Percentiles rank a stretch among this genome's conserved stretches.
These are phyloP conservation scores for Rhododendron ovatum DNA, from an alignment of 148 eudicot species.

Conservation along the genomic window DNA sequence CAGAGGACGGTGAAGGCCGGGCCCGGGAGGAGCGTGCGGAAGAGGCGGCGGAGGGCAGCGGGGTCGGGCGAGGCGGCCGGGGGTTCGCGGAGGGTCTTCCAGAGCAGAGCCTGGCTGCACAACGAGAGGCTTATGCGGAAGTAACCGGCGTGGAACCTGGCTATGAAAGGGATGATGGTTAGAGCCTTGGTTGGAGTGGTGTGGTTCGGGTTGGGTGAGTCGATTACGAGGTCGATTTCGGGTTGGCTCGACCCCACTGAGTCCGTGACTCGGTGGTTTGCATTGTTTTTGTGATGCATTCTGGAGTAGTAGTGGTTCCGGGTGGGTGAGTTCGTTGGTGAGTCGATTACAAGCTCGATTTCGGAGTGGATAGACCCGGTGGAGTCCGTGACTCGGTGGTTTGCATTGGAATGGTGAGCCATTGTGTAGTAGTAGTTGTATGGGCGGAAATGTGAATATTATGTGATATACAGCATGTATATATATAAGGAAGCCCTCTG, in stretches of 20 bases:
- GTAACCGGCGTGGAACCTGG: constrained; percentile 39
- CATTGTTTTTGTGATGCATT: background rate
- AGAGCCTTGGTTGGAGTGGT: background rate
- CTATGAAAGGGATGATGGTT: background rate
- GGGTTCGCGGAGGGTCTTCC: constrained; percentile 37
- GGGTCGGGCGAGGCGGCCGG: constrained; percentile 14
- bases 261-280: background rate
- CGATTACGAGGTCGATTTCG: constrained; percentile 7
- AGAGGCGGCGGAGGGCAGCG: constrained; percentile 10
- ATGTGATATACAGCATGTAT: background rate
- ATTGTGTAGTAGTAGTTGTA: background rate
- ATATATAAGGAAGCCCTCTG: background rate
- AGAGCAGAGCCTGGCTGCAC: constrained; percentile 39
- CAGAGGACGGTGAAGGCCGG: constrained; percentile 29
- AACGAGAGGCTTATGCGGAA: constrained; percentile 45
- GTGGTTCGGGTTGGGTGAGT: background rate
- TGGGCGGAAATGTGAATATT: background rate
- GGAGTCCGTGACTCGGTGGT: background rate
- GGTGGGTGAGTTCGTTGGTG: background rate
- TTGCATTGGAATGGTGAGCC: constrained; percentile 6
- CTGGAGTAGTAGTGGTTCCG: background rate
- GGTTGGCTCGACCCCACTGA: background rate
- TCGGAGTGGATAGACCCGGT: background rate
- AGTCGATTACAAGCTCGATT: constrained; percentile 7
- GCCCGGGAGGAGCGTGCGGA: constrained; percentile 25